Conservation (phyloP, 2,329 filamentous ascomycete species). For the Xylaria sp. region DNA sequence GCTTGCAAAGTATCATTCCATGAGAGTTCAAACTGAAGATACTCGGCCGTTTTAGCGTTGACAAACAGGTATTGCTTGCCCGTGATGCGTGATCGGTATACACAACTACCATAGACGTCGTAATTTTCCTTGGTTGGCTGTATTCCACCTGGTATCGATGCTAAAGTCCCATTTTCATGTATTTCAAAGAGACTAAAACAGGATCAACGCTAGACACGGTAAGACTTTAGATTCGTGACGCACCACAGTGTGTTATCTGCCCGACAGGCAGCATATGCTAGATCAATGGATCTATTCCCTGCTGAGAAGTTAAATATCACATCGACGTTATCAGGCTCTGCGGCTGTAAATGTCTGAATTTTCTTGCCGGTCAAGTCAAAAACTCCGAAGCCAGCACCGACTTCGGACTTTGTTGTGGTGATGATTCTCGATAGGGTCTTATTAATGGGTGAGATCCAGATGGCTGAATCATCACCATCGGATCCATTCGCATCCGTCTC, state of each 20-base stretch:
- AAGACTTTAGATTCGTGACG: conserved; percentile 34
- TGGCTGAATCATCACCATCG: conserved; percentile 61
- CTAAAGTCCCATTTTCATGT: conserved; percentile 57
- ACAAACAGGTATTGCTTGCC: conserved; percentile 65
- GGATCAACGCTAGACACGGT: neutral
- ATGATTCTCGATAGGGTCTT: conserved; percentile 60
- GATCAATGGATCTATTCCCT: conserved; percentile 57
- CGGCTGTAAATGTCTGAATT: conserved; percentile 57
- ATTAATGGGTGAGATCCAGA: conserved; percentile 58
- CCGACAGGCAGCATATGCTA: conserved; percentile 63
- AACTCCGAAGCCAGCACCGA: conserved; percentile 60
- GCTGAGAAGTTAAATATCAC: conserved; percentile 62
- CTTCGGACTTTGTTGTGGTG: conserved; percentile 62
- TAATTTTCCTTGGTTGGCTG: conserved; percentile 60
- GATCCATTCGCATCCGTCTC: conserved; percentile 58
- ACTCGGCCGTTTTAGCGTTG: conserved; percentile 64
- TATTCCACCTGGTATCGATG: conserved; percentile 56
- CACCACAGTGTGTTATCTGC: conserved; percentile 64
- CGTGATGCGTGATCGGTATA: conserved; percentile 59
- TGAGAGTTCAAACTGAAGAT: conserved; percentile 64
- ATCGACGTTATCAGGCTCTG: conserved; percentile 65
- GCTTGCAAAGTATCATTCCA: conserved; percentile 51
- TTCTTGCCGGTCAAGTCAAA: conserved; percentile 62
- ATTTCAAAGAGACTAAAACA: conserved; percentile 60
- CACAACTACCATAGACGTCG: conserved; percentile 63